A percentile compares a stretch with the other conserved stretches of the same genome.
Conservation (phyloP, 2,329 filamentous ascomycete species). For the Biscogniauxia sp. region DNA sequence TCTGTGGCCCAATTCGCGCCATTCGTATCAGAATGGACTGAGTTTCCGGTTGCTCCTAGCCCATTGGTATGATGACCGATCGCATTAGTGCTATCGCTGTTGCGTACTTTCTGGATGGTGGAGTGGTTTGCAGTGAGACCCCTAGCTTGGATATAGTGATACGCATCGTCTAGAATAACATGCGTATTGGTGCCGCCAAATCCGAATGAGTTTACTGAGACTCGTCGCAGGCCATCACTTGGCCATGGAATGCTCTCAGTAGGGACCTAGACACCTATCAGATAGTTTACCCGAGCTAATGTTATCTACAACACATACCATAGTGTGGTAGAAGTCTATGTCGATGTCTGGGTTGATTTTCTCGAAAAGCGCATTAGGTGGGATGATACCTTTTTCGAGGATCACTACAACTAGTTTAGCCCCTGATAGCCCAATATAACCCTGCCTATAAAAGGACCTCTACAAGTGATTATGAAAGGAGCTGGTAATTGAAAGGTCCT, state of each 20-base stretch:
- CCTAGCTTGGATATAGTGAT: slow-evolving; percentile 19
- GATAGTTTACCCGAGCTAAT: not conserved
- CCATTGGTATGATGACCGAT: not conserved
- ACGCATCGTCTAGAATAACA: slow-evolving; percentile 26
- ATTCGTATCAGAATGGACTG: slow-evolving; percentile 1
- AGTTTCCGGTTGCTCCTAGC: not conserved
- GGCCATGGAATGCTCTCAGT: slow-evolving; percentile 25
- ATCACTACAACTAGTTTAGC: slow-evolving; percentile 20
- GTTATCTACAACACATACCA: slow-evolving; percentile 9
- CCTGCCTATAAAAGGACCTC: not conserved
- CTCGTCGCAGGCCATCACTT: slow-evolving; percentile 34
- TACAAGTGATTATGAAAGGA: not conserved
- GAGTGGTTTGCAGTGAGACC: slow-evolving; percentile 19
- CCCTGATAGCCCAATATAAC: not conserved
- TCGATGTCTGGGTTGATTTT: slow-evolving; percentile 27
- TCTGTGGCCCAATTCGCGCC: not conserved
- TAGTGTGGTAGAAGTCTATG: slow-evolving; percentile 21
- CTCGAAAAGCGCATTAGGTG: slow-evolving; percentile 29
- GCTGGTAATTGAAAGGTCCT: not conserved
- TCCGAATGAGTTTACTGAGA: slow-evolving; percentile 29
- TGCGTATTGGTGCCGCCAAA: slow-evolving; percentile 29
- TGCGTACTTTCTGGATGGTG: slow-evolving; percentile 5
- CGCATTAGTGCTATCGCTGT: slow-evolving; percentile 1
- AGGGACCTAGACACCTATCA: slow-evolving; percentile 22
- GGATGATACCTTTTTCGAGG: slow-evolving; percentile 31